Evolutionary conservation across 495 filamentous ascomycete genomes (phyloP).

Genomic region (Penicillium atrosanguineum): DNA sequence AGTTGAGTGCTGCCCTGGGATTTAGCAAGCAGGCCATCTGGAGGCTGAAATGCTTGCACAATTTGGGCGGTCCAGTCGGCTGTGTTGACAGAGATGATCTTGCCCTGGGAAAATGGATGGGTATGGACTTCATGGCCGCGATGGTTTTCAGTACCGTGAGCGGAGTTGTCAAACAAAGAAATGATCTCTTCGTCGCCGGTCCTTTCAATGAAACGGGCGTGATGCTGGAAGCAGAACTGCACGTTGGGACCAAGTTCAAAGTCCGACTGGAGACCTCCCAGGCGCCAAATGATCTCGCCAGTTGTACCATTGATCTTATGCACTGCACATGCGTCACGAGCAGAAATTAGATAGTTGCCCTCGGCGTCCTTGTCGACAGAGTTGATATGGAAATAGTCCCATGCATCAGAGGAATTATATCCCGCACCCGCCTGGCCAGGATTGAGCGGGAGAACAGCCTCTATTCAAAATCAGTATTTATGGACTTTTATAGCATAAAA

Average conservation of each 20-base stretch:
- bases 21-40: conserved; percentile 48
- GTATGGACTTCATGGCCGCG: conserved; percentile 43
- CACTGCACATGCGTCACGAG: conserved; percentile 51
- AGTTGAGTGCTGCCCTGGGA: conserved; percentile 58
- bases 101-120: conserved; percentile 49
- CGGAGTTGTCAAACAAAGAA: conserved; percentile 53
- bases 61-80: conserved; percentile 46
- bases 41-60: conserved; percentile 44
- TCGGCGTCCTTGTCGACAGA: conserved; percentile 35
- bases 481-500: not conserved
- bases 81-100: conserved; percentile 51
- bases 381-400: conserved; percentile 43
- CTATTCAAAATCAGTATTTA: conserved; percentile 21
- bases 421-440: conserved; percentile 53
- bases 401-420: conserved; percentile 41
- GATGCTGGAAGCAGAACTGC: conserved; percentile 58
- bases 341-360: conserved; percentile 56
- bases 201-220: conserved; percentile 51
- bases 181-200: conserved; percentile 44
- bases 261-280: conserved; percentile 46
- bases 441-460: conserved; percentile 50
- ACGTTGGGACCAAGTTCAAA: conserved; percentile 41
- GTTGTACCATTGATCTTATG: conserved; percentile 55
- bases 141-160: conserved; percentile 40
- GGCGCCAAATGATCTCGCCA: conserved; percentile 57